A percentile compares a stretch with the other conserved stretches of the same genome.
phyloP scores from a whole-genome alignment of 345 rosid genomes.

The Gossypium raimondii region DNA sequence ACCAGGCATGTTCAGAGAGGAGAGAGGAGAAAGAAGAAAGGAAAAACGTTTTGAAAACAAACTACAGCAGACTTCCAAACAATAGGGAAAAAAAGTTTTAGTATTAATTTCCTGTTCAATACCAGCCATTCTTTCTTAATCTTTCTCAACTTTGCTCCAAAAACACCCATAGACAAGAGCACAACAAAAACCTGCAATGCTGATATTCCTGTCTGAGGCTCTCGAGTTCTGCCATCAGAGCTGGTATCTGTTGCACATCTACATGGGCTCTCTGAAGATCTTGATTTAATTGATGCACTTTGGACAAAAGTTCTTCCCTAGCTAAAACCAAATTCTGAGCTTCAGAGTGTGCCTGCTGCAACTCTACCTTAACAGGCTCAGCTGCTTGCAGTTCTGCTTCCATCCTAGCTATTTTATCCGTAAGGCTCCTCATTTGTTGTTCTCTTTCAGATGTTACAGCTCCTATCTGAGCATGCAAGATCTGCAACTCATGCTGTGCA shows the following conservation, averaged over 20 bases:
- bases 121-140: background rate
- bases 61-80: background rate
- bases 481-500: constrained; percentile 89
- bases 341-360: constrained; percentile 70
- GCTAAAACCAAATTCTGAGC: constrained; percentile 63
- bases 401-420: constrained; percentile 68
- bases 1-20: background rate
- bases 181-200: constrained; percentile 68
- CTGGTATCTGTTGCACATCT: constrained; percentile 78
- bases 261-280: constrained; percentile 68
- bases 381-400: constrained; percentile 69
- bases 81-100: background rate
- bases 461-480: constrained; percentile 67
- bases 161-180: constrained; percentile 13
- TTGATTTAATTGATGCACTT: constrained; percentile 69
- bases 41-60: background rate
- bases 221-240: constrained; percentile 77
- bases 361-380: constrained; percentile 61
- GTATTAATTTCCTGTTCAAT: constrained; percentile 13
- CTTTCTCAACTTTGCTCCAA: constrained; percentile 12
- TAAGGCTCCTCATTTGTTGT: constrained; percentile 59
- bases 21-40: background rate
- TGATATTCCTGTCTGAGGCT: constrained; percentile 83
- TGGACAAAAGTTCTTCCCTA: constrained; percentile 77
- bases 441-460: constrained; percentile 73